Evolutionary conservation across 2,329 filamentous ascomycete genomes (phyloP), one percentile per base, ranked within the genome.

Genomic region (Phaeosphaeriaceae sp.): DNA sequence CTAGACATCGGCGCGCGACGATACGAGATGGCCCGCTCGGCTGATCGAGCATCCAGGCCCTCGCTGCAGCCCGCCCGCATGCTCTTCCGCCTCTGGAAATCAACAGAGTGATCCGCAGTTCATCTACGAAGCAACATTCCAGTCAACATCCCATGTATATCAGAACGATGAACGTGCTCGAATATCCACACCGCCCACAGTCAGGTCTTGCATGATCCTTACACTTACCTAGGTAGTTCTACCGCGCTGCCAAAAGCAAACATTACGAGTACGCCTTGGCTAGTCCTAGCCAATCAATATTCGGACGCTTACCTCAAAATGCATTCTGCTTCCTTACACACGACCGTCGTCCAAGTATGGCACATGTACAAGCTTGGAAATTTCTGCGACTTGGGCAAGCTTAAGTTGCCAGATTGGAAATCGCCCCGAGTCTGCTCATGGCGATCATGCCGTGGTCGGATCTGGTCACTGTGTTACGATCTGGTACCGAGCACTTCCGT

Each of bases 1-100:
- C 50, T 48, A 52, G 61, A 25, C 22, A 24, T 64, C 69, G 68
- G 64, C 60, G 62, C 57, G 58, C 42, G 64, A 60, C 62, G 52
- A 48, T 17, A 54, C 63, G 52, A 48, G 53, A 60, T 51, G 50
- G 60, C 53, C 60, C 11, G 58, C 63, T 64, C 62, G 62, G 66
- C 60, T 66, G 53, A 45, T 57, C 48, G 42, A 49, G 60, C 58
- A 47, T 57, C 49, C 58, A 57, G 58, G 33, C 36, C 36, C 31
- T 3, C 3, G 6, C 7, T 36, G 31, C 31, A 36, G 31, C 31
- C 31, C 13, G 15, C 33, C 24, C 15, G 21, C 25, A 27, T 48
- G 19, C 15, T 10, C 15, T 41, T 40, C 21, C 19, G 19, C 19
- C 42, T 45, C 4, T 15, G 31, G 3, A 13, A 13, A 15, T 36